Percentiles rank a stretch among this genome's conserved stretches.
phyloP scores from a whole-genome alignment of 192 early-diverging fungal species.

The Spinellus fusiger region DNA sequence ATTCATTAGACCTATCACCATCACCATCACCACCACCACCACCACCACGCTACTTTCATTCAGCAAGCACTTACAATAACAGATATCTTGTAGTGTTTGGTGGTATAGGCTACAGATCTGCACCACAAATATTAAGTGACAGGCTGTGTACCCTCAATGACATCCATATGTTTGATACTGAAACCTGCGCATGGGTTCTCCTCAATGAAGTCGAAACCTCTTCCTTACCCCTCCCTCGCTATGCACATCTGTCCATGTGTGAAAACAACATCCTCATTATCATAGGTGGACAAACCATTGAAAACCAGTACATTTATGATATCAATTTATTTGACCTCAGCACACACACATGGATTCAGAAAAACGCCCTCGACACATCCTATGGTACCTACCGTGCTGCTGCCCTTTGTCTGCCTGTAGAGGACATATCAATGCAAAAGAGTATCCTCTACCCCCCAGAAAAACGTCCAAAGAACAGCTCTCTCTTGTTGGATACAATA shows the following conservation, averaged over 20 bases:
- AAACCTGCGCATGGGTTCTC: constrained; percentile 54
- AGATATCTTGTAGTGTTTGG: constrained; percentile 69
- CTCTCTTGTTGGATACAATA: background rate
- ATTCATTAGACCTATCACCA: constrained; percentile 26
- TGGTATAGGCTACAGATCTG: constrained; percentile 62
- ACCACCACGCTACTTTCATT: constrained; percentile 65
- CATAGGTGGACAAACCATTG: constrained; percentile 73
- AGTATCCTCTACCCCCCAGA: background rate
- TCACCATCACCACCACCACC: constrained; percentile 31
- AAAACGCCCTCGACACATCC: constrained; percentile 60
- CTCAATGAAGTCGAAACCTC: constrained; percentile 36
- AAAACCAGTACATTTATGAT: constrained; percentile 72
- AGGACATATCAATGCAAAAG: background rate
- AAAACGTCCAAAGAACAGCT: background rate
- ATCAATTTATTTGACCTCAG: constrained; percentile 71
- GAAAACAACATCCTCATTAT: constrained; percentile 53
- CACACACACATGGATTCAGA: constrained; percentile 53
- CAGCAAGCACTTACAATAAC: constrained; percentile 55
- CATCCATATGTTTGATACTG: constrained; percentile 61
- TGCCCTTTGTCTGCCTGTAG: constrained; percentile 45
- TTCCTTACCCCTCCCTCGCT: constrained; percentile 54
- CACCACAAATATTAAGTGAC: constrained; percentile 34
- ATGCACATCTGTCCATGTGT: constrained; percentile 69
- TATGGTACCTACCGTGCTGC: constrained; percentile 77
- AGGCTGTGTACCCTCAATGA: constrained; percentile 63